phyloP scores from a whole-genome alignment of 2,329 filamentous ascomycete genomes.

The Paradendryphiella salina region DNA sequence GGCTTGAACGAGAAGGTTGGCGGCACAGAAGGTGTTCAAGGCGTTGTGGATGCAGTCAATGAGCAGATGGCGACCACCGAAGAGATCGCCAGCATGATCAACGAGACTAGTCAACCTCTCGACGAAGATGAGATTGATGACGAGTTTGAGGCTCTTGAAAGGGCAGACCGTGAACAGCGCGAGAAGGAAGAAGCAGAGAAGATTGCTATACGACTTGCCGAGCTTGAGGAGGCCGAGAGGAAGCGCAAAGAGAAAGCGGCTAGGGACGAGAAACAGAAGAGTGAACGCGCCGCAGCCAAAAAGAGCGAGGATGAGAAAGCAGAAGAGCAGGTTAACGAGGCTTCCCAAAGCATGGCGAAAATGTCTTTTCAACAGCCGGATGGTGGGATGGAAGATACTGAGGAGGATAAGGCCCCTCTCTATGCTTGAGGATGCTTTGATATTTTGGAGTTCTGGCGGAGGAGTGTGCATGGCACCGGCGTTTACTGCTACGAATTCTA shows the following conservation, averaged over 20 bases:
- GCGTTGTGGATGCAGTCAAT: slow-evolving; percentile 72
- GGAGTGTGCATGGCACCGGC: slow-evolving; percentile 27
- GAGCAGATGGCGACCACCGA: slow-evolving; percentile 75
- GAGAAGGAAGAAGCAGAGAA: slow-evolving; percentile 61
- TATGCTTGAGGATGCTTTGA: slow-evolving; percentile 16
- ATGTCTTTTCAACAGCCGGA: slow-evolving; percentile 25
- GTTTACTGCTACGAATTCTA: slow-evolving; percentile 11
- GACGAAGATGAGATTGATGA: slow-evolving; percentile 87
- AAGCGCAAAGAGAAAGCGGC: slow-evolving; percentile 45
- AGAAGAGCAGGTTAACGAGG: slow-evolving; percentile 21
- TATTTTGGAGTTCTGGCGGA: background rate
- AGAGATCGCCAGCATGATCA: slow-evolving; percentile 77
- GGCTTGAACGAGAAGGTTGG: slow-evolving; percentile 77
- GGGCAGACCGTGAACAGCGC: slow-evolving; percentile 73
- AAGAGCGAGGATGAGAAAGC: slow-evolving; percentile 1
- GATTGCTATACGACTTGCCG: slow-evolving; percentile 52
- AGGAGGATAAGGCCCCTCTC: slow-evolving; percentile 16
- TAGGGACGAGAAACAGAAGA: slow-evolving; percentile 53
- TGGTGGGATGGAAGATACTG: slow-evolving; percentile 27
- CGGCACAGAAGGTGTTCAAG: slow-evolving; percentile 73
- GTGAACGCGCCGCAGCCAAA: background rate
- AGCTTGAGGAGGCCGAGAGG: slow-evolving; percentile 42
- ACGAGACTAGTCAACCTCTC: slow-evolving; percentile 59
- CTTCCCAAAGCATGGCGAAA: slow-evolving; percentile 21
- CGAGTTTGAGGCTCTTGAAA: slow-evolving; percentile 77